Evolutionary conservation across 768 basidiomycete genomes (phyloP), one percentile per base, ranked within the genome.

Genomic region (Nevesoporus exiguus): DNA sequence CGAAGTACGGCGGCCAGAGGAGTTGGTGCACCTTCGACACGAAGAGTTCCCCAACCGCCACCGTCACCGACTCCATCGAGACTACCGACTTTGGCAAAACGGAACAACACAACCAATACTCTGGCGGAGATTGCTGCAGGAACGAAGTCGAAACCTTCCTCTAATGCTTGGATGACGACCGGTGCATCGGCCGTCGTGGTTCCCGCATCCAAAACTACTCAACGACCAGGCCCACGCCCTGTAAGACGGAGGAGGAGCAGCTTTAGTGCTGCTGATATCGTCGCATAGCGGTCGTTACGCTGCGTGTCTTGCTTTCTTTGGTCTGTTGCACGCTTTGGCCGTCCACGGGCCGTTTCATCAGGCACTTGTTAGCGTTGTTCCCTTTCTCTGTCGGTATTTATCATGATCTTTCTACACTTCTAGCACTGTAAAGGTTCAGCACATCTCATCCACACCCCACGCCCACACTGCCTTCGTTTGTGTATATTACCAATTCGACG

Each of bases 201-300:
- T 14, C 84, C 88, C 19, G 81, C 80, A 15, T 80, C 83, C 36
- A 92, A 88, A 68, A 78, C 63, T 7, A 67, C 83, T 1, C 85
- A 81, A 58, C 82, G 90, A 36, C 91, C 91, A 8, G 83, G 85
- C 2, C 72, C 91, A 56, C 78, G 91, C 49, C 86, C 76, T 40
- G 81, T 90, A 47, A 78, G 90, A 59, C 80, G 89, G 57, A 75
- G 91, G 65, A 77, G 91, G 55, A 93, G 91, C 66, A 93, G 92
- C 63, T 93, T 93, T 70, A 93, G 92, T 66, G 78, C 85, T 52
- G 90, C 88, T 4, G 91, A 93, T 67, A 85, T 93, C 21, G 82
- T 92, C 56, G 90, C 88, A 63, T 93, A 74, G 73, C 45, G 42
- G 36, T 47, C 33, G 30, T 44, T 37, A n/a, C 39, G 48, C 39